A percentile compares a stretch with the other conserved stretches of the same genome.
Evolutionary conservation across 257 asterid species (phyloP).

Genomic region (Petrea volubilis): DNA sequence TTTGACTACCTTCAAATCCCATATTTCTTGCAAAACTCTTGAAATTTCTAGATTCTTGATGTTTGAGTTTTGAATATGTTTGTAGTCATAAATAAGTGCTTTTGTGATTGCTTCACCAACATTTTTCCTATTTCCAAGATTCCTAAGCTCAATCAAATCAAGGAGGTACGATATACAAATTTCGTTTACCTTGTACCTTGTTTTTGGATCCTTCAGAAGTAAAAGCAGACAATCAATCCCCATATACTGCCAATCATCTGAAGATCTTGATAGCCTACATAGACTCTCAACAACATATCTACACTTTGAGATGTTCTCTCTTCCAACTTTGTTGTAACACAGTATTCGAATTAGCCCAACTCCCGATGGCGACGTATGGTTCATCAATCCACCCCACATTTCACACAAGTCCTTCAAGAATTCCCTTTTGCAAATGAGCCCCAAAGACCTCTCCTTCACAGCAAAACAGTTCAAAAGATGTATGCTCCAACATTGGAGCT

Average conservation of each 20-base stretch:
- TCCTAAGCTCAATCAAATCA: conserved; percentile 64
- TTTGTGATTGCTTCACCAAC: conserved; percentile 58
- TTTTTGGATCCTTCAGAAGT: conserved; percentile 62
- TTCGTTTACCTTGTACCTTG: conserved; percentile 46
- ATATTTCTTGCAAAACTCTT: conserved; percentile 38
- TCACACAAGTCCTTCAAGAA: conserved; percentile 54
- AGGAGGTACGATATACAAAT: conserved; percentile 38
- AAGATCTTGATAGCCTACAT: conserved; percentile 71
- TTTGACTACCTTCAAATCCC: conserved; percentile 46
- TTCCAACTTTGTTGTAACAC: conserved; percentile 62
- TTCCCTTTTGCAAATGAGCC: conserved; percentile 49
- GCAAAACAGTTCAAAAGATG: conserved; percentile 82
- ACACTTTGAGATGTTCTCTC: conserved; percentile 51
- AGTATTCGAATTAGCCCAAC: conserved; percentile 64
- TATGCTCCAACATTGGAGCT: conserved; percentile 80
- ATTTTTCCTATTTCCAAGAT: conserved; percentile 50
- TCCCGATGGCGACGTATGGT: conserved; percentile 67
- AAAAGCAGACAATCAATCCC: conserved; percentile 77
- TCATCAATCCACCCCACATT: conserved; percentile 80
- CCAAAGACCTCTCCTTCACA: conserved; percentile 51
- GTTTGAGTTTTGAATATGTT: conserved; percentile 19
- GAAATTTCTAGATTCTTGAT: conserved; percentile 28
- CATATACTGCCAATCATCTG: conserved; percentile 86
- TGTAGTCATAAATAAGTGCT: conserved; percentile 42
- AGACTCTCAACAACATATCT: conserved; percentile 47